Base-by-base conservation (phyloP, 345 rosid species). In the Pseudoturritis turrita region DNA sequence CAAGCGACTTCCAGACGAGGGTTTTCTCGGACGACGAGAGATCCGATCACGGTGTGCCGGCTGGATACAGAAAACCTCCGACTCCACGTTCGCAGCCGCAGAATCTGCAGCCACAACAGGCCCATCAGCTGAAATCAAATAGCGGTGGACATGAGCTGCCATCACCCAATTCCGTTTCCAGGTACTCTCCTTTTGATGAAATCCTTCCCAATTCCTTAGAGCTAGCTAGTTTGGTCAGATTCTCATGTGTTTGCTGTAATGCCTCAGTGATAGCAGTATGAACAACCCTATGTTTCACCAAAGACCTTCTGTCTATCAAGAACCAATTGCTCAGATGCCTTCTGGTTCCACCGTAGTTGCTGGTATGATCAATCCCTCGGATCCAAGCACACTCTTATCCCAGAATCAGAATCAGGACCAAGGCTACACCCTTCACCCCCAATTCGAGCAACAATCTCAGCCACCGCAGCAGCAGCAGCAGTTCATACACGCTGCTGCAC, bases 81-180 rank as follows among this genome's bases (percentile, higher is more conserved):
- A 75, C 86, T 28, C 79, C 81, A 7, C 83, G 73, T 55, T 39
- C 78, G 2, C 86, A 80, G 80, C 72, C 83, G 49, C 87, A 83
- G 75, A 77, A 75, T 65, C 81, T 64, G 51, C 80, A 80, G 55
- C 75, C 79, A 52, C 92, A 82, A 65, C 60, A 78, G 29, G 37
- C 28, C 66, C 68, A 74, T 40, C 92, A 84, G 45, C 85, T 73
- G 65, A 91, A 83, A 73, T 73, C 88, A 5, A 69, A 81, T 53
- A 87, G 87, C 61, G 85, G 84, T 66, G 88, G 85, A 53, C 57
- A 80, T 17, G 96, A 93, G 62, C 76, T 83, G 54, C 81, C 92
- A 21, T 93, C 98, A 29, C 97, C 98, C 44, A 92, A 90, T 82
- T 90, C 98, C 41, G 87, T 87, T 76, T 86, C 94, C n/a, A 90